Evolutionary conservation across 73 alveolate genomes (phyloP).

Genomic region (Paraurostyla sp.): DNA sequence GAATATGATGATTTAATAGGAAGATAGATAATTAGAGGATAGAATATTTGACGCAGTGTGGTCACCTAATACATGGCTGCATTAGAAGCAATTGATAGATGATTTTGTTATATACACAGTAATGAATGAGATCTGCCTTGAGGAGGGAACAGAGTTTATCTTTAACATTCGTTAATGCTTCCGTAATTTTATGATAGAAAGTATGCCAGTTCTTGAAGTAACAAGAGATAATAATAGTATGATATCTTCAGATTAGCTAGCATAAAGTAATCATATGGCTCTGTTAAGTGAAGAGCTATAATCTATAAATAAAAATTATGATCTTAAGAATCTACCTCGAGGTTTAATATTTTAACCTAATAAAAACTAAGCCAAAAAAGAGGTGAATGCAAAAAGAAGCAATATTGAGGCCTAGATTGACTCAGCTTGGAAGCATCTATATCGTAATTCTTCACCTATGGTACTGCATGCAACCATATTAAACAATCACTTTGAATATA

Average conservation of each 20-base stretch:
- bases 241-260: background rate
- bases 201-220: conserved; percentile 40
- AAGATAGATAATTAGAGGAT: conserved; percentile 15
- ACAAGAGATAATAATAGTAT: background rate
- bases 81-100: conserved; percentile 63
- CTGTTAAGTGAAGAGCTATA: background rate
- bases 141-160: conserved; percentile 31
- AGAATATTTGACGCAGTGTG: conserved; percentile 60
- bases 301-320: background rate
- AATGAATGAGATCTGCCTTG: conserved; percentile 61
- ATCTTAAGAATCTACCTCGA: background rate
- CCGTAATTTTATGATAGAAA: conserved; percentile 52
- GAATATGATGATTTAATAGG: background rate
- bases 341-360: background rate
- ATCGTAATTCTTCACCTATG: conserved; percentile 30
- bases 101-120: conserved; percentile 73
- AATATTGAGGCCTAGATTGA: background rate
- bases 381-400: background rate
- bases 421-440: conserved; percentile 68
- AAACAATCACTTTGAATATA: conserved; percentile 53
- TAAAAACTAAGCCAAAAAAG: background rate
- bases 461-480: conserved; percentile 65
- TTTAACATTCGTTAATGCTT: conserved; percentile 50
- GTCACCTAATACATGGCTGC: conserved; percentile 75
- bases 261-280: background rate